These are phyloP conservation scores for Phaeosphaeria sp. DNA, from an alignment of 2,329 filamentous ascomycete genomes.

Conservation along the genomic window DNA sequence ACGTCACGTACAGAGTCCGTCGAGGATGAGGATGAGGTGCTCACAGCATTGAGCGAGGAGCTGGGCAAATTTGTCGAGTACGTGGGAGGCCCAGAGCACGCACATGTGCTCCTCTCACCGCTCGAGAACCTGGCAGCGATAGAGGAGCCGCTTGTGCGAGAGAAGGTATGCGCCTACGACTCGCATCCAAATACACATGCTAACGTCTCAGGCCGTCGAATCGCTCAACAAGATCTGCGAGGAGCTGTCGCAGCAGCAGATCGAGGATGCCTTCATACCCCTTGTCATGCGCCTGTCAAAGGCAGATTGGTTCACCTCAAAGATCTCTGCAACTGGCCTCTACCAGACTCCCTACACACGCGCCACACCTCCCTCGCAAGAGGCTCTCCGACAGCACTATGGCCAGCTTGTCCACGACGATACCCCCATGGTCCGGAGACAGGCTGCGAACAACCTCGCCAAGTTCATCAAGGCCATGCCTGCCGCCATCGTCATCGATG, in stretches of 20 bases:
- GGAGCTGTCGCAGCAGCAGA: conserved; percentile 86
- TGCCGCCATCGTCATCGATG: conserved; percentile 87
- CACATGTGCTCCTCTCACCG: conserved; percentile 94
- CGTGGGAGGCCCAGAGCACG: conserved; percentile 91
- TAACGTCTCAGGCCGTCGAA: conserved; percentile 80
- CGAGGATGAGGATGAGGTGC: conserved; percentile 97
- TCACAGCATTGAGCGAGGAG: conserved; percentile 96
- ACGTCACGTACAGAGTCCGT: conserved; percentile 77
- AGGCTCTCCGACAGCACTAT: conserved; percentile 90
- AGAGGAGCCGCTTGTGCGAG: conserved; percentile 95
- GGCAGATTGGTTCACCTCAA: conserved; percentile 99
- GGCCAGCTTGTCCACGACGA: conserved; percentile 94
- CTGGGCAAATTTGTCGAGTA: conserved; percentile 97
- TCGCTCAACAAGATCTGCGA: conserved; percentile 99
- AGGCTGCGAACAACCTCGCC: conserved; percentile 93
- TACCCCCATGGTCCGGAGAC: conserved; percentile 97
- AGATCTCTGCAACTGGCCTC: conserved; percentile 95
- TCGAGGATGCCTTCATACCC: conserved; percentile 97
- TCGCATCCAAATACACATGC: too few species aligned
- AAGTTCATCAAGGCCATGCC: conserved; percentile 99
- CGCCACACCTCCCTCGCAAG: conserved; percentile 85
- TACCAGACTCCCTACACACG: conserved; percentile 94
- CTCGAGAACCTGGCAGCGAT: conserved; percentile 98
- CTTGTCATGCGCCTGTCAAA: conserved; percentile 95
- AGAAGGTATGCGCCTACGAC: conserved; percentile 73